Evolutionary conservation across 148 eudicot genomes (phyloP).

Genomic region (Amaranthus palmeri): DNA sequence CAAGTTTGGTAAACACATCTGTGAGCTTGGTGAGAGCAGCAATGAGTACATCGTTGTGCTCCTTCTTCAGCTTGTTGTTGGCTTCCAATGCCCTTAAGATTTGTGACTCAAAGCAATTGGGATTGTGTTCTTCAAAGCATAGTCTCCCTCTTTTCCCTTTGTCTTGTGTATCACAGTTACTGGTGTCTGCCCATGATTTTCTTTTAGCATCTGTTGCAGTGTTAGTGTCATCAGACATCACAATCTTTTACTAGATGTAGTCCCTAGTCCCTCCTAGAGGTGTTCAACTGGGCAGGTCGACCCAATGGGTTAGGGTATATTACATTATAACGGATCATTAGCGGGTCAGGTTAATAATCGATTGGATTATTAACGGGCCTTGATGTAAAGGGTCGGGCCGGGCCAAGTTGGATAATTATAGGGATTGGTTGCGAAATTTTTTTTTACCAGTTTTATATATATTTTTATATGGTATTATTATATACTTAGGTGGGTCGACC

Average conservation of each 20-base stretch:
- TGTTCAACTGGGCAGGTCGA: too few species aligned
- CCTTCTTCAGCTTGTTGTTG: slow-evolving; percentile 43
- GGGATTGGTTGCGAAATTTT: too few species aligned
- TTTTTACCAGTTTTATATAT: too few species aligned
- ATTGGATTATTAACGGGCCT: too few species aligned
- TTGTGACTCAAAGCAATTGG: slow-evolving; percentile 19
- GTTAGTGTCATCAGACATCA: not conserved
- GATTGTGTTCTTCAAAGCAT: slow-evolving; percentile 24
- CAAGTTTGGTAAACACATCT: slow-evolving; percentile 43
- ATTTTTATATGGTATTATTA: too few species aligned
- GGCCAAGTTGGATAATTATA: too few species aligned
- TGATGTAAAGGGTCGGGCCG: too few species aligned
- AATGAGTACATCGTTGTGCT: slow-evolving; percentile 36
- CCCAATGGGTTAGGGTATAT: too few species aligned
- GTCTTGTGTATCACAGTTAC: slow-evolving; percentile 20
- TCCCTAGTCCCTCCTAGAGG: too few species aligned
- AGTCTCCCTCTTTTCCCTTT: slow-evolving; percentile 22
- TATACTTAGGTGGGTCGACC: too few species aligned
- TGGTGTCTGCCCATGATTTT: slow-evolving; percentile 25
- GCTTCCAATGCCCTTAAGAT: slow-evolving; percentile 38
- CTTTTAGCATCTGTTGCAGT: slow-evolving; percentile 14
- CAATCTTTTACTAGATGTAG: not conserved
- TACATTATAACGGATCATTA: too few species aligned
- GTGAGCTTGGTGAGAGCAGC: slow-evolving; percentile 50
- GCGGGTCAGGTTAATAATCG: too few species aligned